Percentiles rank a stretch among this genome's conserved stretches.
Conservation (phyloP, 1,284 basidiomycete species). For the Earliella scabrosa region DNA sequence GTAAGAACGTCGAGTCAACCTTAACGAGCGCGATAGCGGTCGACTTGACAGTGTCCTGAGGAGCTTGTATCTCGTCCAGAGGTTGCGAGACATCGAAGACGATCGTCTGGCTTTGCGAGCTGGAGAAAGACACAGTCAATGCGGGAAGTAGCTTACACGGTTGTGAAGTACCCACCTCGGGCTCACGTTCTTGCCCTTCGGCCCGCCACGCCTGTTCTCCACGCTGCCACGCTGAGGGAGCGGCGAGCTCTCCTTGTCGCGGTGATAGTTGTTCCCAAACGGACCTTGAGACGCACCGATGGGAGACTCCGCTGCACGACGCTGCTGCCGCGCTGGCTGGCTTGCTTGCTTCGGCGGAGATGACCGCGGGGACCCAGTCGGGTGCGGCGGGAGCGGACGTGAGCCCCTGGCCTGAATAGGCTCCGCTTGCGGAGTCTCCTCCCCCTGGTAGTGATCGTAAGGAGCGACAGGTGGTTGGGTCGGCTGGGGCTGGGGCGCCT, state of each 20-base stretch:
- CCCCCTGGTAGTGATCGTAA: conserved; percentile 50
- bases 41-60: conserved; percentile 73
- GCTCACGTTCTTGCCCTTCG: conserved; percentile 56
- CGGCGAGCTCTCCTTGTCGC: conserved; percentile 74
- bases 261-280: conserved; percentile 39
- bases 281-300: conserved; percentile 47
- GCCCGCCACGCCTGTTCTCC: conserved; percentile 42
- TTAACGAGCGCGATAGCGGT: conserved; percentile 84
- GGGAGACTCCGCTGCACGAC: conserved; percentile 38
- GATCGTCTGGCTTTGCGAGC: conserved; percentile 53
- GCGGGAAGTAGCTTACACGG: neutral
- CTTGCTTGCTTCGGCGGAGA: conserved; percentile 61
- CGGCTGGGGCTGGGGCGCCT: conserved; percentile 41
- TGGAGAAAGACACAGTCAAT: neutral
- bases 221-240: conserved; percentile 48
- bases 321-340: conserved; percentile 31
- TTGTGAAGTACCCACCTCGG: conserved; percentile 50
- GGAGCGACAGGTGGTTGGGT: conserved; percentile 39
- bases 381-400: conserved; percentile 55
- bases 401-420: conserved; percentile 45
- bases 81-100: conserved; percentile 75
- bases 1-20: conserved; percentile 79
- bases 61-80: conserved; percentile 73
- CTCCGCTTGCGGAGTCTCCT: conserved; percentile 48
- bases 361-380: conserved; percentile 60